Evolutionary conservation across 108 stramenopile species (phyloP).

Genomic region (Skeletonema marinoi): DNA sequence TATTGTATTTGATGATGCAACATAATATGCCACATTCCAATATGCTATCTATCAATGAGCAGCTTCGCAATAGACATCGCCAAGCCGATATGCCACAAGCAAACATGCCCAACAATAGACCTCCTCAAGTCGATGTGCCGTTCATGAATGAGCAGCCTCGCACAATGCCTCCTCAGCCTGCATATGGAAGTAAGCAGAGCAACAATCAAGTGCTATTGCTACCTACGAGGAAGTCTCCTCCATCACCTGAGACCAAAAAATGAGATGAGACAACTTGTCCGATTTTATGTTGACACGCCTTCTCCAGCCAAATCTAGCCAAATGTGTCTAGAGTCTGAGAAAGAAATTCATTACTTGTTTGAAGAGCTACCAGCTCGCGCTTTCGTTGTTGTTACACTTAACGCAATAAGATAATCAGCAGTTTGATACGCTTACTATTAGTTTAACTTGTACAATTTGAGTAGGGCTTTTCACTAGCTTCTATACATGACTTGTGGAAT

Average conservation of each 20-base stretch:
- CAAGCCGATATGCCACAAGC: background rate
- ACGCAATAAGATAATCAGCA: too few relatives aligned
- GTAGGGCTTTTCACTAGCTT: too few relatives aligned
- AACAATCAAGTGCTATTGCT: background rate
- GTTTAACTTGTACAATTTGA: too few relatives aligned
- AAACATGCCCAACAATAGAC: background rate
- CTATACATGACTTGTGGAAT: background rate
- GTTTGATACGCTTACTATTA: too few relatives aligned
- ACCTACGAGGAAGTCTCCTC: background rate
- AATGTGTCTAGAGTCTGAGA: background rate
- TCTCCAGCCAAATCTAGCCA: background rate
- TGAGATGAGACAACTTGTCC: background rate
- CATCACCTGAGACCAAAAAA: background rate
- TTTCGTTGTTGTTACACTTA: background rate
- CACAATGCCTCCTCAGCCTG: background rate
- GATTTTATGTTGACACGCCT: background rate
- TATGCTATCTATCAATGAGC: background rate
- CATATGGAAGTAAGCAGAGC: background rate
- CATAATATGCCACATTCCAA: background rate
- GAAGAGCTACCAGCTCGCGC: too few relatives aligned
- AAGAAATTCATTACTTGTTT: background rate
- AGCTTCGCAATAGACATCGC: background rate
- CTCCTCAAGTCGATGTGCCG: background rate
- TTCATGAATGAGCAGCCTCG: background rate
- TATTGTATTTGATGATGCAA: background rate